Base-by-base conservation (phyloP, 1,139 yeast species). In the Suhomyces yuchorum region DNA sequence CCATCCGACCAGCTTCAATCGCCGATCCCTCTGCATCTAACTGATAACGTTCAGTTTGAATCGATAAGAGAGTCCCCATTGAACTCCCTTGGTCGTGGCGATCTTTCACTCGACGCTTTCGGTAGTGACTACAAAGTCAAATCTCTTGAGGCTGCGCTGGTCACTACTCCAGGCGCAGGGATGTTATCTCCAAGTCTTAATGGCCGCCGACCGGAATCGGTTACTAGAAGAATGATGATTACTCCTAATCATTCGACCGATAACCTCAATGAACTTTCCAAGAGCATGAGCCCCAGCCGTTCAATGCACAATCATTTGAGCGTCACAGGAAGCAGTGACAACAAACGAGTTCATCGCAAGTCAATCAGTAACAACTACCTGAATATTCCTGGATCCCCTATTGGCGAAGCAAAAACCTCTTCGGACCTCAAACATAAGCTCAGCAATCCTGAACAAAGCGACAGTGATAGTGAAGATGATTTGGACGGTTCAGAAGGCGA, bases 81-180 rank as follows among this genome's bases (percentile, higher is more conserved):
- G 20, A 74, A 78, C 33, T 82, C 95, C 0, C 63, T 89, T 54
- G 96, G 96, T 1, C 73, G 77, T 48, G 96, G 96, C 1, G 82
- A 83, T 50, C 70, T 90, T 45, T 75, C 85, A 0, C 67, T 90
- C 15, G 85, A 81, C 44, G 79, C 80, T 37, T 73, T 84, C 46
- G 81, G 78, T 12, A 33, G 26, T 15, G 41, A 37, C 3, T 47
- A 32, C 8, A 33, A 43, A 5, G 33, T 20, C 17, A 48, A 49
- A 23, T 40, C 50, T 1, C 36, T 48, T 8, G 57, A 52, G 19
- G 46, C 47, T 4, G 45, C 52, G 1, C 49, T 52, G 43, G 37
- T 47, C 14, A 39, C 51, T 3, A 26, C 46, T 3, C 50, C 54
- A 2, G 52, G 52, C 4, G 48, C 40, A 2, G 43, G 42, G 6